Percentiles rank a stretch among this genome's conserved stretches.
phyloP scores from a whole-genome alignment of 106 monocot species.

The Amphibolis antarctica region DNA sequence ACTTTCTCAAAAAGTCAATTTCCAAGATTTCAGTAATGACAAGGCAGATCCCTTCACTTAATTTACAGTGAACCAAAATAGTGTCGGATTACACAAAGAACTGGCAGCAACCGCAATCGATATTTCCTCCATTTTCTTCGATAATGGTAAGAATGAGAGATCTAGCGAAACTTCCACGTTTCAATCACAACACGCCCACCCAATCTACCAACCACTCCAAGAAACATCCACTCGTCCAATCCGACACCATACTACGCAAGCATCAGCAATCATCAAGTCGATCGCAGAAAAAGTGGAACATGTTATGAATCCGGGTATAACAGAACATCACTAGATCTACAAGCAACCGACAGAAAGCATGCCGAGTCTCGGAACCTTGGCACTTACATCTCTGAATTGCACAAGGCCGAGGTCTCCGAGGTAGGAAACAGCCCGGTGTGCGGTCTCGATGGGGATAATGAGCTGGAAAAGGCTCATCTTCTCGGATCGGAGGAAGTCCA shows the following conservation, averaged over 20 bases:
- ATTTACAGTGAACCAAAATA: too few species aligned
- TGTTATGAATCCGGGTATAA: too few species aligned
- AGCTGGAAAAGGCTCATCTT: conserved; percentile 85
- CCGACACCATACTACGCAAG: background rate
- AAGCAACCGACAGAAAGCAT: background rate
- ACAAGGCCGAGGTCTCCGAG: conserved; percentile 89
- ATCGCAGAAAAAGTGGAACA: background rate
- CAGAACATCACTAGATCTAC: background rate
- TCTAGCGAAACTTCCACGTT: background rate
- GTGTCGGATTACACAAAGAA: too few species aligned
- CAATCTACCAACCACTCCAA: background rate
- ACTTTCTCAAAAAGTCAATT: too few species aligned
- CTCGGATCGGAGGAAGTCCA: conserved; percentile 90
- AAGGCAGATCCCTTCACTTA: too few species aligned
- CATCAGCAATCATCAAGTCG: background rate
- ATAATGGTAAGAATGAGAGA: too few species aligned
- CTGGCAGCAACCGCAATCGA: too few species aligned
- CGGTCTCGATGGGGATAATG: conserved; percentile 83
- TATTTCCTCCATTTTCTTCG: too few species aligned
- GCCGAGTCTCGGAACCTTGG: too few species aligned
- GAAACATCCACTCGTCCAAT: background rate
- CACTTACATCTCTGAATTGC: conserved; percentile 78
- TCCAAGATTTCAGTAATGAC: too few species aligned
- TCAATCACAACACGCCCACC: background rate
- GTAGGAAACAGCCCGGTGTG: conserved; percentile 65